Conservation (phyloP, 441 rosid species). For the Capsella rubella region DNA sequence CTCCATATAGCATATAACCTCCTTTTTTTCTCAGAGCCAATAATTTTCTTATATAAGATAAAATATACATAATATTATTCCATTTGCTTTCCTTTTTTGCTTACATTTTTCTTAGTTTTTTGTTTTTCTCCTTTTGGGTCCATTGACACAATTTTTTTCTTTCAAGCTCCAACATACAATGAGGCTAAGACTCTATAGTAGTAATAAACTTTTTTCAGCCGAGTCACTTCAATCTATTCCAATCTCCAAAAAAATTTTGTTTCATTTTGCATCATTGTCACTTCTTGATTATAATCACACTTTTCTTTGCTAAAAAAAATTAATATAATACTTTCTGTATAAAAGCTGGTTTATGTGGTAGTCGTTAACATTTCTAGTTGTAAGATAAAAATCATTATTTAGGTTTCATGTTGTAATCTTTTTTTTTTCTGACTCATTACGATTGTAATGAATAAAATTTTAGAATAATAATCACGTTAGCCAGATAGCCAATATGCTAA, state of each 20-base stretch:
- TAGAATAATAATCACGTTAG: not conserved
- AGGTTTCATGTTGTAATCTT: not conserved
- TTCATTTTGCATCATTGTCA: slow-evolving; percentile 26
- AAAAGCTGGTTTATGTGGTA: not conserved
- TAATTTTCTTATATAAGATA: slow-evolving; percentile 36
- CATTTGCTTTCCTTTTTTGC: slow-evolving; percentile 36
- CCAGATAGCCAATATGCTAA: slow-evolving; percentile 21
- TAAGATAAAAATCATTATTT: not conserved
- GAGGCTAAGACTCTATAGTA: slow-evolving; percentile 40
- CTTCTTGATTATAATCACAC: not conserved
- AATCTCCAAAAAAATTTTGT: slow-evolving; percentile 15
- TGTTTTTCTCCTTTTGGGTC: slow-evolving; percentile 39
- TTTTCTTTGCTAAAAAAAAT: not conserved
- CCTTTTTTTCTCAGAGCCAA: slow-evolving; percentile 38
- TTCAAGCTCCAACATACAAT: slow-evolving; percentile 45
- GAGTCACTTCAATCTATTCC: slow-evolving; percentile 41
- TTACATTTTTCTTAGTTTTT: not conserved
- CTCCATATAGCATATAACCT: slow-evolving; percentile 39
- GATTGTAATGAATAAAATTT: not conserved
- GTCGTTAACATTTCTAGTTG: not conserved
- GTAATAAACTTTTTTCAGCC: slow-evolving; percentile 20
- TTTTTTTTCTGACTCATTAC: not conserved
- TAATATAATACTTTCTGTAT: not conserved
- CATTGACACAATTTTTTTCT: slow-evolving; percentile 31
- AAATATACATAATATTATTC: slow-evolving; percentile 34